phyloP scores from a whole-genome alignment of 352 stramenopile species.

The Stephanocyclus meneghinianus region DNA sequence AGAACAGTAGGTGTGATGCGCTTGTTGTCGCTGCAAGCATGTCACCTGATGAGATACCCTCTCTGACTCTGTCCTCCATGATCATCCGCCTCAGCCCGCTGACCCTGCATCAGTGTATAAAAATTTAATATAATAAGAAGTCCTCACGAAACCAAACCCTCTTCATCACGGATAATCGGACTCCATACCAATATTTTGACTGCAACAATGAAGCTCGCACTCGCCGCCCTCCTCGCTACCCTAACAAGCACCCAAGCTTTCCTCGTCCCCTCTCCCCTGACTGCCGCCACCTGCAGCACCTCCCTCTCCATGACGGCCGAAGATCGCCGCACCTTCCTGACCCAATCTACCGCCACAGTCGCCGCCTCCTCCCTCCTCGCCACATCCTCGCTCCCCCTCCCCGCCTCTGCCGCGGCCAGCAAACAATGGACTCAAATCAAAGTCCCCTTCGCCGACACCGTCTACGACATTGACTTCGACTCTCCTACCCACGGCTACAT shows the following conservation, averaged over 20 bases:
- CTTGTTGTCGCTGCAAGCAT: background rate
- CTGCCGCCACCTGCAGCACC: background rate
- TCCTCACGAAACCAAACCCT: background rate
- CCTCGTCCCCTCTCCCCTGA: conserved; percentile 6
- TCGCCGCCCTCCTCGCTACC: conserved; percentile 25
- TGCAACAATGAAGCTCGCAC: conserved; percentile 41
- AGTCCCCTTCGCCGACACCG: conserved; percentile 83
- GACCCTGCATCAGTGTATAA: background rate
- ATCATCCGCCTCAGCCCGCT: background rate
- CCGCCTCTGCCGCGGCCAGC: conserved; percentile 54
- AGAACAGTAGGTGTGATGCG: too few species aligned
- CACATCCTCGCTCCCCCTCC: conserved; percentile 29
- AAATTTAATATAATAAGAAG: too few species aligned
- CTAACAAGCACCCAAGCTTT: conserved; percentile 18
- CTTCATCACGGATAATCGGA: background rate
- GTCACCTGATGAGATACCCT: background rate
- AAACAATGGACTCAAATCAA: conserved; percentile 77
- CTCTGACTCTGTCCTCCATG: background rate
- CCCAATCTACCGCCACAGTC: conserved; percentile 45
- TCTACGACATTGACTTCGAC: conserved; percentile 88
- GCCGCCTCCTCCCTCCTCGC: conserved; percentile 36
- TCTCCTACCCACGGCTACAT: conserved; percentile 84
- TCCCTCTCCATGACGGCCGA: conserved; percentile 16
- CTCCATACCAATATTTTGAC: background rate
- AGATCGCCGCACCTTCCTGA: conserved; percentile 68